Base-by-base conservation (phyloP, 345 rosid genomes). In the Citrus sp. region DNA sequence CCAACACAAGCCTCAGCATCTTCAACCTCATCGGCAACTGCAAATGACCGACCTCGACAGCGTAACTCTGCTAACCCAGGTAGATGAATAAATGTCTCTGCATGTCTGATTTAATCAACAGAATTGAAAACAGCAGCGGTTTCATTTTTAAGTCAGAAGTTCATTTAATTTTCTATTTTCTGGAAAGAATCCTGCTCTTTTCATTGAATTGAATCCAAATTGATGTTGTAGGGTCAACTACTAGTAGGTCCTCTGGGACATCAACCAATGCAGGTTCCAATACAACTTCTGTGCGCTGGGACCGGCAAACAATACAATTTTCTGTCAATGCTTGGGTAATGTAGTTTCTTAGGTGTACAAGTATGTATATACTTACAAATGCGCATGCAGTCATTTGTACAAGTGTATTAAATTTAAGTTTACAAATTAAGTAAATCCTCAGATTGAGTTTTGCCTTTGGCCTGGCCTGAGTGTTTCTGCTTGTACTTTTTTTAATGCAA, bases 311-410 rank as follows among this genome's bases (percentile, higher is more conserved):
- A 16, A 84, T 97, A 82, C 99, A 92, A 54, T 97, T 97, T 81
- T 97, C 99, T 78, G 88, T 94, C 88, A 94, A 91, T 92, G 95
- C 99, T 84, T 97, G 99, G 99, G 99, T 97, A 92, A 25, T 0
- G 51, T 72, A 46, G 60, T 51, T 67, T 40, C 54, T 70, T 56
- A 13, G 3, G 12, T 27, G 21, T 64, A 2, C 46, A 40, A 42
- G 22, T 1, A 16, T 46, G 14, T 58, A 73, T 34, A 34, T 72
- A 27, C 74, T 54, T 55, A 13, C 6, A 6, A 56, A 72, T 4
- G 75, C 6, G 3, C 62, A 25, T 54, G 9, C 27, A 32, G 19
- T 34, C 22, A 22, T 4, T 34, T 32, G 19, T 9, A 59, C 34
- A 25, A 7, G 8, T 69, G 56, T 62, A 3, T 46, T 12, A 13